These are phyloP conservation scores for Omphalotus guepiniiformis DNA, from an alignment of 768 basidiomycete genomes.

Conservation along the genomic window DNA sequence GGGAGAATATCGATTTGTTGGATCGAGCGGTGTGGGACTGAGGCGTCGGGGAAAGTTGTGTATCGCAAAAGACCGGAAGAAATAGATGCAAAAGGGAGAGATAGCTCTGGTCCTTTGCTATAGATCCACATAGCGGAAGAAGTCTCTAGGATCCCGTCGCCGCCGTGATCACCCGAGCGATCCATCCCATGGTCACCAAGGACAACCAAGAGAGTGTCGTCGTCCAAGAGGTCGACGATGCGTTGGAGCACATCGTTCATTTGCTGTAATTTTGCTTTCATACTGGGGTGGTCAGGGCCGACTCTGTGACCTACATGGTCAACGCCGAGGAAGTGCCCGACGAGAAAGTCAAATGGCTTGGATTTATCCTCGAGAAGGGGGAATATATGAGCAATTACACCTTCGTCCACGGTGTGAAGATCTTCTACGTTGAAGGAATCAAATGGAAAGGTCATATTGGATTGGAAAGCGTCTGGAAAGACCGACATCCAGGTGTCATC, in stretches of 20 bases:
- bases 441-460: constrained; percentile 76
- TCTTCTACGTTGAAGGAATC: constrained; percentile 99
- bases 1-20: constrained; percentile 95
- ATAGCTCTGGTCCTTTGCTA: constrained; percentile 63
- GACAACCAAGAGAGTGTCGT: constrained; percentile 88
- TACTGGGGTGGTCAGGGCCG: constrained; percentile 82
- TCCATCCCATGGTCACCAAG: constrained; percentile 99
- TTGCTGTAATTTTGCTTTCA: constrained; percentile 81
- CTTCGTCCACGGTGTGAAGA: constrained; percentile 90
- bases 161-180: constrained; percentile 89
- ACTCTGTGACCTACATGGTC: constrained; percentile 96
- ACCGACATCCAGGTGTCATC: constrained; percentile 96
- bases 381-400: constrained; percentile 80
- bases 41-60: constrained; percentile 56
- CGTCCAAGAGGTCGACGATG: constrained; percentile 70
- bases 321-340: constrained; percentile 93
- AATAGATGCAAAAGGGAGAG: constrained; percentile 27
- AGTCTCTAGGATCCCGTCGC: constrained; percentile 82
- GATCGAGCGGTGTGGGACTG: constrained; percentile 53
- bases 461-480: constrained; percentile 72
- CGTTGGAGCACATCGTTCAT: constrained; percentile 78
- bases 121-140: constrained; percentile 90
- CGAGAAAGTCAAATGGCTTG: constrained; percentile 75
- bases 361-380: constrained; percentile 59
- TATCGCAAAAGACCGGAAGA: constrained; percentile 52